A percentile compares a stretch with the other conserved stretches of the same genome.
Conservation (phyloP, 257 asterid genomes). For the Craterostigma plantagineum region DNA sequence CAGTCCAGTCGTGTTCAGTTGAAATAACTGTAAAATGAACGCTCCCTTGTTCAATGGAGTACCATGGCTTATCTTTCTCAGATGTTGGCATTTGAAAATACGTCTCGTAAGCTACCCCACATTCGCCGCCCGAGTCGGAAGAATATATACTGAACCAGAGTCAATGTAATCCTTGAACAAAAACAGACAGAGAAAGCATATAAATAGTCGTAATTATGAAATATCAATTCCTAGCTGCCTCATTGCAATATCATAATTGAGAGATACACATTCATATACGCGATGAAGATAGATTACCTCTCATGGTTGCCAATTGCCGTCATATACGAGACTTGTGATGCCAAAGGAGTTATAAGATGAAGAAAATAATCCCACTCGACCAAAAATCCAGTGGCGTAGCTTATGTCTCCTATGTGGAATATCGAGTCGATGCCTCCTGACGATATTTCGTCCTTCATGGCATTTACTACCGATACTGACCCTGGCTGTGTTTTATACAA, state of each 20-base stretch:
- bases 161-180: constrained; percentile 44
- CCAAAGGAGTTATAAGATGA: constrained; percentile 44
- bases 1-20: constrained; percentile 57
- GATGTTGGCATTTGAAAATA: constrained; percentile 79
- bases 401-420: constrained; percentile 86
- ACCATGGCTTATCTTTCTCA: constrained; percentile 78
- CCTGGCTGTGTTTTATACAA: constrained; percentile 40
- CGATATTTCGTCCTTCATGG: constrained; percentile 31
- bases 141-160: constrained; percentile 43
- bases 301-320: constrained; percentile 92
- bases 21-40: constrained; percentile 76
- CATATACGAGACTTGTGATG: constrained; percentile 66
- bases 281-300: constrained; percentile 20
- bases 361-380: constrained; percentile 90
- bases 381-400: constrained; percentile 79
- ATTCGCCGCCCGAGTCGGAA: constrained; percentile 91
- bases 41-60: constrained; percentile 62
- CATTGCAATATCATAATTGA: no score
- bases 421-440: constrained; percentile 41
- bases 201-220: no score
- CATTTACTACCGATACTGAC: constrained; percentile 40
- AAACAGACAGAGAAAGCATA: neutral
- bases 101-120: constrained; percentile 81
- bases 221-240: no score
- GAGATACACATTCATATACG: no score